Base-by-base conservation (phyloP, 129 eudicot genomes). In the Apium graveolens region DNA sequence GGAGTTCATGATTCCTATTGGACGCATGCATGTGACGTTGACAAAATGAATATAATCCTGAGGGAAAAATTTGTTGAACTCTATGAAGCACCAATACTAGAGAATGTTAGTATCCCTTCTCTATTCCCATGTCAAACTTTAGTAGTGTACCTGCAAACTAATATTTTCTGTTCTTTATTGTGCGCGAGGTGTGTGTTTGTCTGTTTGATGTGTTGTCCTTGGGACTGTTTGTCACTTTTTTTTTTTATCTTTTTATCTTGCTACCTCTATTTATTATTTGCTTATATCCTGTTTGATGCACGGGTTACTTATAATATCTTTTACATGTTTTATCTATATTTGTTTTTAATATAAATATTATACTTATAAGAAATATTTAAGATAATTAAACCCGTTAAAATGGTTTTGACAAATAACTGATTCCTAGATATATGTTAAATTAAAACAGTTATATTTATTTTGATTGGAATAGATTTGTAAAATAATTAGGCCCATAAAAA, bases 1-100 rank as follows among this genome's bases (percentile, higher is more conserved):
- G 99, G 99, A 78, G 99, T 92, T 82, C 99, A 96, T 53, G 99
- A 96, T 83, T 96, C 99, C 49, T 96, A 92, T 78, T 96, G 99
- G 99, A 96, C 99, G 37, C 99, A 96, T 83, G 99, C 99, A 34
- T 88, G 91, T 81, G 99, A 96, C 76, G 99, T 96, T 46, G 97
- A 96, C 76, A 74, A 80, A 83, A 88, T 96, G 97, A 96, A 90
- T 85, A 83, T 55, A 78, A 92, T 92, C 63, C 90, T 96, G 68
- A 80, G 99, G 74, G 99, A 96, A 82, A 92, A 96, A 83, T 96
- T 96, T 69, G 99, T 92, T 74, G 97, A 92, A 65, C 99, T 96
- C 70, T 96, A 96, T 38, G 99, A 92, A 75, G 89, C 89, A 41
- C 99, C 99, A 14, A 86, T 96, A 27, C 80, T 96, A 78, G 99